These are phyloP conservation scores for Pseudocercospora crystallina DNA, from an alignment of 2,329 filamentous ascomycete species.

Conservation along the genomic window DNA sequence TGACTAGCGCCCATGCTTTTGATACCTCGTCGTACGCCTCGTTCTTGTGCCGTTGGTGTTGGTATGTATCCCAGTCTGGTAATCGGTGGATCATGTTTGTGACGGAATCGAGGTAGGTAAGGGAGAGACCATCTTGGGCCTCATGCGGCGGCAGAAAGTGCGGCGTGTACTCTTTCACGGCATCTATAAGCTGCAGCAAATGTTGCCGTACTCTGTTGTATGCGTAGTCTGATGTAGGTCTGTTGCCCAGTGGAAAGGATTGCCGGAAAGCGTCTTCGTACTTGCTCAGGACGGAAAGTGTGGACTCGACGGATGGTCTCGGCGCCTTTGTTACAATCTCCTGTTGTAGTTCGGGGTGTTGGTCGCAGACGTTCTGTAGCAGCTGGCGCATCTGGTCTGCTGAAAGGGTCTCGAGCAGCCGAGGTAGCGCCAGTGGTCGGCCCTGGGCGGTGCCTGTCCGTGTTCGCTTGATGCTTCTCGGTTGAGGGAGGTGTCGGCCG, in stretches of 20 bases:
- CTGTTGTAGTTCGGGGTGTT: conserved; percentile 78
- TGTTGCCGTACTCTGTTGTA: conserved; percentile 89
- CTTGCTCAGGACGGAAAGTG: conserved; percentile 73
- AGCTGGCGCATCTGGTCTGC: conserved; percentile 79
- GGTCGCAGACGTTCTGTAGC: conserved; percentile 87
- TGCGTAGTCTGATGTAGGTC: conserved; percentile 83
- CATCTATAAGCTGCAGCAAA: conserved; percentile 77
- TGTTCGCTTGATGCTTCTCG: conserved; percentile 65
- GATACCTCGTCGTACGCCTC: conserved; percentile 95
- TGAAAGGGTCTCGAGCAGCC: conserved; percentile 92
- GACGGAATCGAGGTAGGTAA: conserved; percentile 84
- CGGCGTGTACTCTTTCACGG: conserved; percentile 88
- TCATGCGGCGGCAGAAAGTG: conserved; percentile 94
- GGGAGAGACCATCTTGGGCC: conserved; percentile 74
- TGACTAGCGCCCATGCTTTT: conserved; percentile 87
- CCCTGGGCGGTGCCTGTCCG: conserved; percentile 66
- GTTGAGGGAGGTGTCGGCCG: conserved; percentile 59
- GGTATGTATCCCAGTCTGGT: conserved; percentile 85
- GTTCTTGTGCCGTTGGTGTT: conserved; percentile 89
- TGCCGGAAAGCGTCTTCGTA: conserved; percentile 78
- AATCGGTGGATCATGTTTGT: conserved; percentile 87
- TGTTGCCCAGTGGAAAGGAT: conserved; percentile 81
- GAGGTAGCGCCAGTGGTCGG: conserved; percentile 64
- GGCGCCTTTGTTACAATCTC: conserved; percentile 84
- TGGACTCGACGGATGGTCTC: conserved; percentile 78